Evolutionary conservation across 768 basidiomycete genomes (phyloP), one percentile per base, ranked within the genome.

Genomic region (Hericium alpestre): DNA sequence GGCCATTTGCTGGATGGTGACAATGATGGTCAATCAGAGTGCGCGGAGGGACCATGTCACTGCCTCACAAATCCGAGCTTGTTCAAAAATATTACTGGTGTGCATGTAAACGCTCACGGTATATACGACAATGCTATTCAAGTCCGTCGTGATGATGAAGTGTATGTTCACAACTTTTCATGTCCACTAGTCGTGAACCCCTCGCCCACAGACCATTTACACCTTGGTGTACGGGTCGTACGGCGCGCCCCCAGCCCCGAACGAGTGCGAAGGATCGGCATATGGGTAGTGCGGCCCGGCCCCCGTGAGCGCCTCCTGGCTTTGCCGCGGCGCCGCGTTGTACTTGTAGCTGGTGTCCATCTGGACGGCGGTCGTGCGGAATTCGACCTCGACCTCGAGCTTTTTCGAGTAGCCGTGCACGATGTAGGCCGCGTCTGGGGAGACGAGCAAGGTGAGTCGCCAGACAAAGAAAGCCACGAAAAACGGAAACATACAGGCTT

Each of bases 291-390:
- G 10, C 11, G 37, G 18, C 4, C 15, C n/a, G 2, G 32, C 27
- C 3, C 52, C 38, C 16, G 52, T 38, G 18, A 53, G 52, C n/a
- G 37, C 20, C 52, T 53, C 52, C 38, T n/a, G 18, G 39, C 52
- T 53, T 18, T 16, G 18, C 32, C 52, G 52, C 12, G n/a, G 13
- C 38, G 39, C 52, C 15, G 37, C 20, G 12, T 27, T 38, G 20
- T 53, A 53, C 52, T 51, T 51, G 49, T 51, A 51, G 23, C 52
- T 38, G 39, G 9, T 40, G 52, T 53, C 27, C 50, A 51, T 20
- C 22, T 18, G 22, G 8, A 40, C 22, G 37, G 52, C 16, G 0
- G 20, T 12, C 12, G n/a, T 32, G 38, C 52, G 52, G 20, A 16
- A 22, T 18, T 38, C 37, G 4, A 38, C 13, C 37, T 53, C 52